Evolutionary conservation across 1,284 basidiomycete species (phyloP), one percentile per base, ranked within the genome.

Genomic region (Tylopilus sp.): DNA sequence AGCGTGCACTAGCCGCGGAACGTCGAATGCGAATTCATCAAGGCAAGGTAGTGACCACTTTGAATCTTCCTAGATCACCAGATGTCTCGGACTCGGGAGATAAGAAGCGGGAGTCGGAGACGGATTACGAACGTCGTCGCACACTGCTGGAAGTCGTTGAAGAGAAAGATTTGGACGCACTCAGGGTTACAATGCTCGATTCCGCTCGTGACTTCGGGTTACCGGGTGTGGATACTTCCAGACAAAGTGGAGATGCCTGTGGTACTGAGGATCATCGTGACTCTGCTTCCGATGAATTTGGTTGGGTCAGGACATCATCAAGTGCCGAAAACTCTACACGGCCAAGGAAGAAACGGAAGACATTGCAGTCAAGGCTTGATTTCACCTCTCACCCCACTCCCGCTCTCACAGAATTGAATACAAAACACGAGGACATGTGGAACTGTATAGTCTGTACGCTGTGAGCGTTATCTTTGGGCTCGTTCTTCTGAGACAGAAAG

Each of bases 1-100:
- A 87, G 59, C 74, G 87, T 46, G 85, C 85, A 3, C 54, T 80
- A 29, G 88, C 87, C n/a, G 79, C 77, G 10, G 85, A 91, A 67
- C 73, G 71, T 23, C 74, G 88, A 31, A 46, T 86, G 10, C 67
- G 68, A 41, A 44, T 71, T 9, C 57, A 82, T 35, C 72, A 75
- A 57, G 60, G 61, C 23, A 23, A 42, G 28, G 31, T 2, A 3
- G 21, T 35, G 13, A 45, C 54, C 15, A 42, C 51, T 38, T 55
- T 52, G n/a, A 30, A 8, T 16, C 16, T n/a, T 47, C 26, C 31
- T 13, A 21, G n/a, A 6, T 28, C 43, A 38, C 26, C 46, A 18
- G 36, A 19, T 6, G 53, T 49, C 12, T 41, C 45, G 15, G 57
- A 48, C 31, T 51, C 45, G 8, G 64, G 60, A 21, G 56, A 49